Evolutionary conservation across 108 stramenopile species (phyloP).

Genomic region (Cyclotella baltica): DNA sequence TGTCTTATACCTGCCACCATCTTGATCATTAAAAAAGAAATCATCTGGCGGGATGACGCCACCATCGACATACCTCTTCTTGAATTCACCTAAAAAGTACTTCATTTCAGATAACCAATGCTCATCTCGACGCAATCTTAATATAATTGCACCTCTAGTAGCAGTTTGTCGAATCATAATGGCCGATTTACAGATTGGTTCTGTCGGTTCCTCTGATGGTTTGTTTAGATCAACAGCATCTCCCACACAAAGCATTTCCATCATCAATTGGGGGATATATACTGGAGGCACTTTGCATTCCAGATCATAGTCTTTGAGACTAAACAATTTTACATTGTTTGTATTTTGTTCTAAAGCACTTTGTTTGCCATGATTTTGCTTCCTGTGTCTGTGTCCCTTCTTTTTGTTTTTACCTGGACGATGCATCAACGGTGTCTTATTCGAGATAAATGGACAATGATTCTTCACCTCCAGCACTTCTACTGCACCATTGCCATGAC

Average conservation of each 20-base stretch:
- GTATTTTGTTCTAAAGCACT: neutral
- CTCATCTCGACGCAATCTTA: conserved; percentile 82
- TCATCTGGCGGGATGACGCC: conserved; percentile 63
- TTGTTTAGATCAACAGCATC: conserved; percentile 34
- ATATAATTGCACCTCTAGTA: conserved; percentile 73
- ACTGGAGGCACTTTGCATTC: conserved; percentile 58
- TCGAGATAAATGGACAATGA: conserved; percentile 88
- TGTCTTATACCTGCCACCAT: conserved; percentile 45
- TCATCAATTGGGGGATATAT: conserved; percentile 87
- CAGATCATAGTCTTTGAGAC: conserved; percentile 46
- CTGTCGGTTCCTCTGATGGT: neutral
- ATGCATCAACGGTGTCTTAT: conserved; percentile 20
- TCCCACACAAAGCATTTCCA: conserved; percentile 89
- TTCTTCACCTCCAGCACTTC: conserved; percentile 91
- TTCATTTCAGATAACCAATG: conserved; percentile 88
- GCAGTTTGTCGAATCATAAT: conserved; percentile 89
- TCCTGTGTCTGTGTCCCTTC: conserved; percentile 20
- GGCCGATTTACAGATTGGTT: conserved; percentile 67
- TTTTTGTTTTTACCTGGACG: conserved; percentile 8
- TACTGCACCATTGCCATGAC: conserved; percentile 70
- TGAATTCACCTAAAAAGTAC: conserved; percentile 75
- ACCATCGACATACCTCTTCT: conserved; percentile 58
- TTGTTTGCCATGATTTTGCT: conserved; percentile 21
- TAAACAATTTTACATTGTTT: conserved; percentile 9
- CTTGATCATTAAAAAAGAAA: conserved; percentile 70